Conservation (phyloP, 164 flowering plant genomes). For the Tetrastigma voinierianum region DNA sequence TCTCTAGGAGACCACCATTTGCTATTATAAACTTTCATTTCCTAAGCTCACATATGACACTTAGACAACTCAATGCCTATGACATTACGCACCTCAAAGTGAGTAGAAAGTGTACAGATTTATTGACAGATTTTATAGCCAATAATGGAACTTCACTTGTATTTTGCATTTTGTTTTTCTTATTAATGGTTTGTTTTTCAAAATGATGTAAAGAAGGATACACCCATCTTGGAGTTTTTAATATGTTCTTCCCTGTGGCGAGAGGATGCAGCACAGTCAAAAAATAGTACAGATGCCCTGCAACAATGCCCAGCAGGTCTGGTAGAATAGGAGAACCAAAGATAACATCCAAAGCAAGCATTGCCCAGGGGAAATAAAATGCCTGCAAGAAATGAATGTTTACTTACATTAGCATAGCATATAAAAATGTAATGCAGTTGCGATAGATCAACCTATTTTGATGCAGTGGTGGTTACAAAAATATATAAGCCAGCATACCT, state of each 20-base stretch:
- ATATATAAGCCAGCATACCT: conserved; percentile 29
- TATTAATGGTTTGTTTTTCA: too few species aligned
- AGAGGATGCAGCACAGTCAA: conserved; percentile 90
- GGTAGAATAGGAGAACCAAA: conserved; percentile 80
- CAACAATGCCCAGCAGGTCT: conserved; percentile 84
- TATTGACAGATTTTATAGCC: too few species aligned
- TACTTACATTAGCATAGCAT: not conserved
- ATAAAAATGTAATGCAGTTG: not conserved
- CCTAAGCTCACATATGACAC: too few species aligned
- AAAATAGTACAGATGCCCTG: conserved; percentile 86
- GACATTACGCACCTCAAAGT: too few species aligned
- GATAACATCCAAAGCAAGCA: conserved; percentile 60
- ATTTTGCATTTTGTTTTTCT: too few species aligned
- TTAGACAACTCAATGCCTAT: too few species aligned
- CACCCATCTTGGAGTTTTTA: conserved; percentile 90
- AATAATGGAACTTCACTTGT: too few species aligned
- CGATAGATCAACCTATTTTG: not conserved
- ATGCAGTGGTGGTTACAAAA: too few species aligned
- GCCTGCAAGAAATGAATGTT: not conserved
- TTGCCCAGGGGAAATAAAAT: too few species aligned
- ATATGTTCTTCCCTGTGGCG: conserved; percentile 69
- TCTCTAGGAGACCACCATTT: too few species aligned
- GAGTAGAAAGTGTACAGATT: too few species aligned
- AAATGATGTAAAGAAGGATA: conserved; percentile 45
- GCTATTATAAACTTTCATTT: too few species aligned